Base-by-base conservation (phyloP, 2,329 filamentous ascomycete species). In the Colletotrichum sp. region DNA sequence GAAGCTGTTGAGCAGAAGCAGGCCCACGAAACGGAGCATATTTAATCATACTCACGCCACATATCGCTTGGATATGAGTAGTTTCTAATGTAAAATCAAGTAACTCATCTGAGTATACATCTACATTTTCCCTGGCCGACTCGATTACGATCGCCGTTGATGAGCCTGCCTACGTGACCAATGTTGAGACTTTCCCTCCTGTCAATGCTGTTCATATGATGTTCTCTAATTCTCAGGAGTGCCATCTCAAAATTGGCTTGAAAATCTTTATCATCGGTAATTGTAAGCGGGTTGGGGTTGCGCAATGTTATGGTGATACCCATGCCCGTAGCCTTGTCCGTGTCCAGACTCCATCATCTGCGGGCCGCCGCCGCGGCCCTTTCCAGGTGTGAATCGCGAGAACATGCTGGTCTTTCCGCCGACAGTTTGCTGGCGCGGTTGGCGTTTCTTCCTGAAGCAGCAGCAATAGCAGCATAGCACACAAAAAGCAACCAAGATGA, bases 1-100 rank as follows among this genome's bases (percentile, higher is more conserved):
- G 86, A 89, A 71, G 90, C 92, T 81, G 89, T 91, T 36, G 87
- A 89, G 81, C 85, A 88, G 63, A 93, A 94, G 85, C 78, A 81
- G 28, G 72, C 65, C 34, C 36, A 68, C 10, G 71, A 57, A 13
- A 60, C 62, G 18, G 69, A 68, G 55, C 73, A 76, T 44, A 34
- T 76, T 64, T 76, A 32, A 76, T 18, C 32, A n/a, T 24, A 30
- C 13, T 13, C 32, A 32, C 32, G 8, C 24, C 21, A 15, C 24
- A 74, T 55, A 52, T 52, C 60, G 49, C 39, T 64, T 65, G 39
- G 6, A 49, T 52, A 74, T 36, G n/a, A 13, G 26, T 60, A 74
- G 49, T 69, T 44, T n/a, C 52, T 66, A 44, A 39, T 76, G 21
- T 74, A 65, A 32, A 26, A 52, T 52, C 52, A 12, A 60, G n/a